phyloP scores from a whole-genome alignment of 2,329 filamentous ascomycete genomes.

The Xylaria polymorpha region DNA sequence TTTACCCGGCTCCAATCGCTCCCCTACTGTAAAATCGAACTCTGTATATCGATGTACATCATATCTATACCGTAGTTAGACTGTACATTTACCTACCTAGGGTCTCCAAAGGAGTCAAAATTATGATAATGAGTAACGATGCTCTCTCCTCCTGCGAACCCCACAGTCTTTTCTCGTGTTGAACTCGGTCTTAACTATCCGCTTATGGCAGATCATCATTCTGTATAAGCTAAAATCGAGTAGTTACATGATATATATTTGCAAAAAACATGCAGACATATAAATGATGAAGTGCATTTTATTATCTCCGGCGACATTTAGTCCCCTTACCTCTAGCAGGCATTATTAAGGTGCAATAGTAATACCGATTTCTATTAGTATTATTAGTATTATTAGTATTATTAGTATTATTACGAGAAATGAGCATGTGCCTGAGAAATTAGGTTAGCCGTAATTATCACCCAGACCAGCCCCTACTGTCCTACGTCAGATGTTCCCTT shows the following conservation, averaged over 20 bases:
- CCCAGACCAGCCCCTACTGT: background rate
- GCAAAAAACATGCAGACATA: background rate
- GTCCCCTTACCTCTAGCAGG: background rate
- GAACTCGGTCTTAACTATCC: background rate
- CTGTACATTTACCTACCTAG: slow-evolving; percentile 18
- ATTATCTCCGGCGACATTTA: background rate
- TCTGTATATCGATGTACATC: slow-evolving; percentile 37
- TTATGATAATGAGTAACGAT: slow-evolving; percentile 19
- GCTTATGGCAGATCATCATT: background rate
- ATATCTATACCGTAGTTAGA: slow-evolving; percentile 3
- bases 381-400: background rate
- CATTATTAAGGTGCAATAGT: background rate
- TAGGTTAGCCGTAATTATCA: background rate
- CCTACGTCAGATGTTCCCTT: background rate
- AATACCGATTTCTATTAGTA: background rate
- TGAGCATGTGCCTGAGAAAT: background rate
- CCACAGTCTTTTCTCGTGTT: background rate
- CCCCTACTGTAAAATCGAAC: slow-evolving; percentile 26
- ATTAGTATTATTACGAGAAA: background rate
- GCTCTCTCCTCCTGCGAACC: background rate
- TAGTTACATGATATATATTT: background rate
- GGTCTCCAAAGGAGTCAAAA: background rate
- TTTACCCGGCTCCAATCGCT: background rate
- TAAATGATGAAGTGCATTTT: background rate
- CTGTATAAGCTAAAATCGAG: background rate